A percentile compares a stretch with the other conserved stretches of the same genome.
Conservation (phyloP, 2,329 filamentous ascomycete genomes). For the Raffaelea ambrosiae region DNA sequence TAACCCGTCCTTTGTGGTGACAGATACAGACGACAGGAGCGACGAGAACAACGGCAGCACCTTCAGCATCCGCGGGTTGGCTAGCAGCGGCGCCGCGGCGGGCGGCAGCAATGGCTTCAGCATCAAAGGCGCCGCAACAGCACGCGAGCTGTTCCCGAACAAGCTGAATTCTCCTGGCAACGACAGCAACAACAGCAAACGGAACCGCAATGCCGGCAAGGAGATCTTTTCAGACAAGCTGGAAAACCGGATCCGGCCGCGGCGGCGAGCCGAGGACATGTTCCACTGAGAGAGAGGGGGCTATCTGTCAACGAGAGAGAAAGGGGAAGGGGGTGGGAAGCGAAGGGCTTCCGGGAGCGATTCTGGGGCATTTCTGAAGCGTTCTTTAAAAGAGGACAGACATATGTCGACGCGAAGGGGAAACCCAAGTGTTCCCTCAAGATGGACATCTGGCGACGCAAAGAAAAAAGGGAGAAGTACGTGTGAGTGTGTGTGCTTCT, state of each 20-base stretch:
- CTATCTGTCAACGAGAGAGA: neutral
- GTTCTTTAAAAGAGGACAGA: no score
- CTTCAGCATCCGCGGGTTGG: slow-evolving; percentile 52
- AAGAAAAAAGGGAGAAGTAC: no score
- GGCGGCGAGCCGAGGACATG: slow-evolving; percentile 64
- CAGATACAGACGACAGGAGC: no score
- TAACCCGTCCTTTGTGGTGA: no score
- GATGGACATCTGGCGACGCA: no score
- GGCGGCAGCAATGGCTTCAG: slow-evolving; percentile 39
- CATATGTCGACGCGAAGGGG: no score
- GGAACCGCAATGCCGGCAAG: neutral
- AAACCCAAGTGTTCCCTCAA: no score
- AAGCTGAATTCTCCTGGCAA: slow-evolving; percentile 34
- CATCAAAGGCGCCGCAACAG: slow-evolving; percentile 56
- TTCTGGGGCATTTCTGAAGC: no score
- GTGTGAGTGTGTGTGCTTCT: no score
- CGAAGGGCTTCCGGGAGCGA: no score
- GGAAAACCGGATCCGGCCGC: slow-evolving; percentile 47
- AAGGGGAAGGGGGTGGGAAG: neutral
- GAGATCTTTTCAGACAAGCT: slow-evolving; percentile 37
- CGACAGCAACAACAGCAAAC: neutral
- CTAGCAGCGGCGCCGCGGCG: slow-evolving; percentile 35
- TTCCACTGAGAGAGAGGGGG: slow-evolving; percentile 43
- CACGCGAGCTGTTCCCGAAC: slow-evolving; percentile 61
- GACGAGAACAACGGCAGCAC: no score